A percentile compares a stretch with the other conserved stretches of the same genome.
Evolutionary conservation across 177 flowering plant genomes (phyloP).

Genomic region (Vitis hybrid): DNA sequence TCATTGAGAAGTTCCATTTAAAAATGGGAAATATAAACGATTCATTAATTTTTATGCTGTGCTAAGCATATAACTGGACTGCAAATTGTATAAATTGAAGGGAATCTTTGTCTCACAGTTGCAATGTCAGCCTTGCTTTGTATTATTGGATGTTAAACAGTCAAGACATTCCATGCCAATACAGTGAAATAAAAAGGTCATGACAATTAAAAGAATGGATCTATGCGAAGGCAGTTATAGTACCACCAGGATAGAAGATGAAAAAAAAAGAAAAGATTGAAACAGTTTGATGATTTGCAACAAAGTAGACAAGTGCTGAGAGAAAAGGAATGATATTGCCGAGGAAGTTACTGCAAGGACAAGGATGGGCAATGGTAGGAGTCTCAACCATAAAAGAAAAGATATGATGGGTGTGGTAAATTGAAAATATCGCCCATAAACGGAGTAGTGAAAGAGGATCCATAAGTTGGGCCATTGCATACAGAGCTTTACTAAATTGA

Average conservation of each 20-base stretch:
- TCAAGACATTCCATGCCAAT: background rate
- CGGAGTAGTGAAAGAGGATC: background rate
- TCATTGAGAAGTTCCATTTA: background rate
- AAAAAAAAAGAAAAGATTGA: too few relatives aligned
- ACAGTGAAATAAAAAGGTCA: background rate
- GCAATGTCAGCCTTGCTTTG: background rate
- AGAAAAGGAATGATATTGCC: too few relatives aligned
- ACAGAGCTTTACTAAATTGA: background rate
- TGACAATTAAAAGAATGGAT: background rate
- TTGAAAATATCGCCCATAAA: background rate
- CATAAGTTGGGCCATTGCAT: background rate
- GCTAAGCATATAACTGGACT: background rate
- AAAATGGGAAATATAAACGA: background rate
- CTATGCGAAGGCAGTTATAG: background rate
- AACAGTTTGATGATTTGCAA: too few relatives aligned
- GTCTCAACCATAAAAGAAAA: too few relatives aligned
- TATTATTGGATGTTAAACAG: background rate
- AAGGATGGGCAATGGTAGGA: too few relatives aligned
- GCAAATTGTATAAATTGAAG: background rate
- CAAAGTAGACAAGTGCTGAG: too few relatives aligned
- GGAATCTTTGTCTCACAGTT: background rate
- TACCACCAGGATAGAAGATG: background rate
- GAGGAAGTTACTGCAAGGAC: too few relatives aligned
- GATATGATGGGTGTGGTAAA: background rate
- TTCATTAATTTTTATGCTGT: background rate